These are phyloP conservation scores for Dryas octopetala DNA, from an alignment of 306 rosid genomes.

Conservation along the genomic window DNA sequence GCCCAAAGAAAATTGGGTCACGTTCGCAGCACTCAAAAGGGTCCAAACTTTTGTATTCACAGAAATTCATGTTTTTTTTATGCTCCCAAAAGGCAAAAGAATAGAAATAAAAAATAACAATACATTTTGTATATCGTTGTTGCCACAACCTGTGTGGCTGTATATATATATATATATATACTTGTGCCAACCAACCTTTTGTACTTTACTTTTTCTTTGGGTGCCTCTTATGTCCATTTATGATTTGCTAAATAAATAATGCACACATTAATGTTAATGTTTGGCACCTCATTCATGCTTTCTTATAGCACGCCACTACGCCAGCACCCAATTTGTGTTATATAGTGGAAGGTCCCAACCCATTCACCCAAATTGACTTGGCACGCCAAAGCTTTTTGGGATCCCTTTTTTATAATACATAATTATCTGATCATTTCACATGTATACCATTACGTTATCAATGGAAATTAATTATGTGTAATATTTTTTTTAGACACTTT, in stretches of 20 bases:
- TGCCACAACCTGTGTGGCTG: background rate
- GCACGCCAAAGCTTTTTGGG: background rate
- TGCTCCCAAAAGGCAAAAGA: slow-evolving; percentile 4
- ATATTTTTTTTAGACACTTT: too few relatives aligned
- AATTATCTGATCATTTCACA: slow-evolving; percentile 12
- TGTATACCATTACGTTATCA: background rate
- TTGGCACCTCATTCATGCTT: background rate
- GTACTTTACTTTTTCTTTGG: background rate
- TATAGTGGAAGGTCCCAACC: slow-evolving; percentile 7
- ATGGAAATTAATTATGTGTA: background rate
- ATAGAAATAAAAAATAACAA: background rate
- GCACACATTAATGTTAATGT: background rate
- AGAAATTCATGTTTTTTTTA: background rate
- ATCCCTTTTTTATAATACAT: background rate
- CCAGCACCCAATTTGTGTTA: slow-evolving; percentile 1
- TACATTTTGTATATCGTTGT: background rate
- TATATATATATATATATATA: too few relatives aligned
- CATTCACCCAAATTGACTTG: background rate
- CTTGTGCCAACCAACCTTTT: slow-evolving; percentile 3
- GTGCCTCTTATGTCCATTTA: background rate
- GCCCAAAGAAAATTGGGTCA: background rate
- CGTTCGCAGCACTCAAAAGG: slow-evolving; percentile 3
- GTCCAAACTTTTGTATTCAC: background rate
- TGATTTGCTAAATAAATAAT: background rate
- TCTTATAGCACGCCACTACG: background rate